Conservation (phyloP, 2,329 filamentous ascomycete species). For the Pseudogymnoascus sp. region DNA sequence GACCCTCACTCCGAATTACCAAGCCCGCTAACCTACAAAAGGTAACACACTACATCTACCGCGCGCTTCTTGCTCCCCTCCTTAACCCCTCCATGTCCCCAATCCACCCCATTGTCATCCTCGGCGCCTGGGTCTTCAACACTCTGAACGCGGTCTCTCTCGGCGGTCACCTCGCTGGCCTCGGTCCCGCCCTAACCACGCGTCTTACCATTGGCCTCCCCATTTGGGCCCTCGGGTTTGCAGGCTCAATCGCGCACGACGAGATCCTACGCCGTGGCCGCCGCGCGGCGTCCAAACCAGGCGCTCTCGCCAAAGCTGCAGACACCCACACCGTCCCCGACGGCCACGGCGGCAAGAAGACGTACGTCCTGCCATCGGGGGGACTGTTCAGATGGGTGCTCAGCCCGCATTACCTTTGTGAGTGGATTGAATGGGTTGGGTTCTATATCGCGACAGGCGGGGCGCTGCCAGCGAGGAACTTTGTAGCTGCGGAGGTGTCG, state of each 20-base stretch:
- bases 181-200: conserved; percentile 49
- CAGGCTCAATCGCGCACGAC: conserved; percentile 81
- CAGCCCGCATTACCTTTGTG: conserved; percentile 89
- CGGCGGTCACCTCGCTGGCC: conserved; percentile 73
- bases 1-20: neutral
- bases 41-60: conserved; percentile 83
- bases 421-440: conserved; percentile 94
- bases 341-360: conserved; percentile 56
- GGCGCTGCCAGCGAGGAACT: conserved; percentile 64
- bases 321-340: conserved; percentile 20
- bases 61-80: conserved; percentile 73
- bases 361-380: conserved; percentile 78
- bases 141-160: conserved; percentile 69
- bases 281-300: conserved; percentile 49
- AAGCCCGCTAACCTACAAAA: conserved; percentile 25
- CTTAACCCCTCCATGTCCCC: conserved; percentile 89
- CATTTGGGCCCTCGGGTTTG: conserved; percentile 68
- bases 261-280: conserved; percentile 83
- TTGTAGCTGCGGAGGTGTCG: conserved; percentile 78
- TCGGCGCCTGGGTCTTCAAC: conserved; percentile 63
- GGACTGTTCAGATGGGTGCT: conserved; percentile 77
- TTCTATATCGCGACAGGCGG: conserved; percentile 70
- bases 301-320: conserved; percentile 38
- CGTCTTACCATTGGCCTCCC: conserved; percentile 55
- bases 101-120: conserved; percentile 62